A percentile compares a stretch with the other conserved stretches of the same genome.
phyloP scores from a whole-genome alignment of 2,329 filamentous ascomycete genomes.

The Trichoderma aggressivum region DNA sequence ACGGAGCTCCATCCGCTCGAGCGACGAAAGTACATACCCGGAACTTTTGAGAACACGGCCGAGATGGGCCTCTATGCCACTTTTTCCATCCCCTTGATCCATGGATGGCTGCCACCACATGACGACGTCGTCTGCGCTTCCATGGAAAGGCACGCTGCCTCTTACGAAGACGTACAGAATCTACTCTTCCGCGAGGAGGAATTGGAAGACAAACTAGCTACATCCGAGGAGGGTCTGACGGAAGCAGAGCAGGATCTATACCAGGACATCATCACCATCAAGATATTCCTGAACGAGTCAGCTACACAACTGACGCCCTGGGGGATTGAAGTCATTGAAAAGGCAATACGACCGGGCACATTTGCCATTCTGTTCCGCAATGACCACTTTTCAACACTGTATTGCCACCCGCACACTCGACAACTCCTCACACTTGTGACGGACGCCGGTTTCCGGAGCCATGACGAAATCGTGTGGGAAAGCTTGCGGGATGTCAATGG shows the following conservation, averaged over 20 bases:
- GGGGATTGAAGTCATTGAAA: conserved; percentile 71
- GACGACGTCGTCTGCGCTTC: conserved; percentile 65
- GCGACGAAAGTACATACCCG: conserved; percentile 51
- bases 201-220: conserved; percentile 69
- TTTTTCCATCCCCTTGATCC: conserved; percentile 83
- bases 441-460: conserved; percentile 82
- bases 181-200: conserved; percentile 87
- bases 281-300: conserved; percentile 72
- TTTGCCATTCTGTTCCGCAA: conserved; percentile 94
- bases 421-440: conserved; percentile 83
- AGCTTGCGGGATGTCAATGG: conserved; percentile 86
- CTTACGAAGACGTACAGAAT: conserved; percentile 90
- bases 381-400: conserved; percentile 93
- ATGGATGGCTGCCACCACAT: conserved; percentile 82
- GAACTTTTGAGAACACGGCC: conserved; percentile 79
- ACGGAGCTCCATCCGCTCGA: conserved; percentile 51
- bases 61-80: conserved; percentile 91
- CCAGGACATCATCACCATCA: conserved; percentile 80
- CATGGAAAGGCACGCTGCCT: conserved; percentile 70
- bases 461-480: conserved; percentile 95
- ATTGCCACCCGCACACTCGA: conserved; percentile 76
- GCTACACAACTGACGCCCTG: conserved; percentile 84
- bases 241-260: conserved; percentile 74
- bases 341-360: conserved; percentile 68
- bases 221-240: conserved; percentile 50